Evolutionary conservation across 2,329 filamentous ascomycete species (phyloP).

Genomic region (Ascochyta lentis): DNA sequence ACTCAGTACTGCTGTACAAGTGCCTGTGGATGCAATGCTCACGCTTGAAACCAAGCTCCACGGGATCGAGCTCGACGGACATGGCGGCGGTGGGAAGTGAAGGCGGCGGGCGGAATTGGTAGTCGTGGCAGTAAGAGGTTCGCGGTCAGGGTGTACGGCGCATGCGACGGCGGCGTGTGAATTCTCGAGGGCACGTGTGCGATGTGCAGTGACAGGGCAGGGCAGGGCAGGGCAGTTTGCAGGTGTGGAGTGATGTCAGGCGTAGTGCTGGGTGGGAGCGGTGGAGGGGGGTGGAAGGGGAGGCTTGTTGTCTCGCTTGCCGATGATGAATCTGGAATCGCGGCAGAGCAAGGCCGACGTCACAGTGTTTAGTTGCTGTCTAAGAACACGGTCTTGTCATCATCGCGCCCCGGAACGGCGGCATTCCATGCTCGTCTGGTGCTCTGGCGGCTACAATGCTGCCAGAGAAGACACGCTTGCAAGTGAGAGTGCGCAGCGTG

Average conservation of each 20-base stretch:
- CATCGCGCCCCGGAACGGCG: conserved; percentile 3
- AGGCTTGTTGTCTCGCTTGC: conserved; percentile 18
- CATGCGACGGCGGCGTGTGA: conserved; percentile 5
- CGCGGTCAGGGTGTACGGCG: conserved; percentile 12
- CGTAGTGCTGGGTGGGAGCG: conserved; percentile 9
- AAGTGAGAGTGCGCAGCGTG: too few species aligned
- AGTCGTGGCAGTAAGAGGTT: conserved; percentile 29
- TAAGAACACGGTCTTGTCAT: conserved; percentile 8
- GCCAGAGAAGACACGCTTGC: too few species aligned
- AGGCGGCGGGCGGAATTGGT: conserved; percentile 35
- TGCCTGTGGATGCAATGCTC: conserved; percentile 47
- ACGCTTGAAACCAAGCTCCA: conserved; percentile 94
- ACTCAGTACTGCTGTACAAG: conserved; percentile 22
- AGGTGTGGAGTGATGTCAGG: conserved; percentile 1
- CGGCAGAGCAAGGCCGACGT: conserved; percentile 15
- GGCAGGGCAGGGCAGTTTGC: conserved; percentile 1
- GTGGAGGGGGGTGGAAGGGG: conserved; percentile 11
- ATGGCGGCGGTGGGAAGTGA: conserved; percentile 61
- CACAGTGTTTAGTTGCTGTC: conserved; percentile 16
- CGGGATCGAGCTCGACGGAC: conserved; percentile 92
- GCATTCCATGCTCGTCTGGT: neutral
- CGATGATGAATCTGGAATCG: conserved; percentile 18
- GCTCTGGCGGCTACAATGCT: neutral
- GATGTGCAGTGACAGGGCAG: neutral
- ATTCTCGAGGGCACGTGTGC: conserved; percentile 12